Percentiles rank a stretch among this genome's conserved stretches.
Conservation (phyloP, 1,284 basidiomycete genomes). For the Leccinum fallax region DNA sequence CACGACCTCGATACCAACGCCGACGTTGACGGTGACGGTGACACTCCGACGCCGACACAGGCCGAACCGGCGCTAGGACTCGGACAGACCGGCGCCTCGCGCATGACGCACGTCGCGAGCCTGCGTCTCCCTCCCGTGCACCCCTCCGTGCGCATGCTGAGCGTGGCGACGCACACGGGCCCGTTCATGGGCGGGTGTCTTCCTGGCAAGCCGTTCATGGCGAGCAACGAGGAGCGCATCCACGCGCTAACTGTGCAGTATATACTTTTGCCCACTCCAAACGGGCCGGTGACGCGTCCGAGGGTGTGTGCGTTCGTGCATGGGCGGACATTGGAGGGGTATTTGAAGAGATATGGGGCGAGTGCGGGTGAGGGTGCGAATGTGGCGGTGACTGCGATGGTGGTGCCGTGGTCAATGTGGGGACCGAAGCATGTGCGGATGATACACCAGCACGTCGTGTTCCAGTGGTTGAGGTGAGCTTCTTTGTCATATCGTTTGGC, state of each 20-base stretch:
- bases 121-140: conserved; percentile 39
- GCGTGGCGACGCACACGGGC: conserved; percentile 35
- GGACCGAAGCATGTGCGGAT: conserved; percentile 45
- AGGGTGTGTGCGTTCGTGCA: conserved; percentile 41
- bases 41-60: neutral
- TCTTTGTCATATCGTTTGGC: neutral
- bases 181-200: conserved; percentile 41
- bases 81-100: neutral
- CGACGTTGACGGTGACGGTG: neutral
- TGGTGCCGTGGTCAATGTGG: conserved; percentile 48
- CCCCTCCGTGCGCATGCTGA: conserved; percentile 15
- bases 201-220: conserved; percentile 38
- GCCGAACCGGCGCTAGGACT: neutral
- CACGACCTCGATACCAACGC: neutral
- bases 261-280: conserved; percentile 7
- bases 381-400: neutral
- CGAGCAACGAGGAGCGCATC: conserved; percentile 42
- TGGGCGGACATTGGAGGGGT: conserved; percentile 38
- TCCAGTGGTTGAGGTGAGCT: conserved; percentile 44
- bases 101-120: conserved; percentile 31
- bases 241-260: conserved; percentile 48
- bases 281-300: conserved; percentile 14
- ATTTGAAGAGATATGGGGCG: conserved; percentile 15
- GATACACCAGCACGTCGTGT: conserved; percentile 31
- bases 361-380: neutral